These are phyloP conservation scores for Aspergillus hiratsukae DNA, from an alignment of 2,329 filamentous ascomycete species.

Conservation along the genomic window DNA sequence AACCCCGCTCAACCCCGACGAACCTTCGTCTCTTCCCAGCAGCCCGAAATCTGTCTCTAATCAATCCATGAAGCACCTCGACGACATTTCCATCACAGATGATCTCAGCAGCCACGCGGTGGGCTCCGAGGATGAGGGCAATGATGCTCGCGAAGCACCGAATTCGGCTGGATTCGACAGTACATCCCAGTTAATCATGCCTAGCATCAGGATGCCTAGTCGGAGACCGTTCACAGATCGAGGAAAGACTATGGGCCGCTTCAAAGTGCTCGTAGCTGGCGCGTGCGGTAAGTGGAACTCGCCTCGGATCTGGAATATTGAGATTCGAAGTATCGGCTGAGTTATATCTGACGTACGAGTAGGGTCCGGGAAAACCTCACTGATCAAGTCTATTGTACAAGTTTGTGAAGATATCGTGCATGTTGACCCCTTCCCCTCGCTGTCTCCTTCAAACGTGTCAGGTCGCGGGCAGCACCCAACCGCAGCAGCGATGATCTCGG, in stretches of 20 bases:
- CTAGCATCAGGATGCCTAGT: slow-evolving; percentile 84
- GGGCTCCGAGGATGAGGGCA: slow-evolving; percentile 54
- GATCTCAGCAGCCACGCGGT: slow-evolving; percentile 54
- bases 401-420: slow-evolving; percentile 89
- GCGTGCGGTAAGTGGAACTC: slow-evolving; percentile 56
- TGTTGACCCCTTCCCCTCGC: slow-evolving; percentile 59
- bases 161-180: slow-evolving; percentile 30
- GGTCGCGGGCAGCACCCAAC: slow-evolving; percentile 16
- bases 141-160: slow-evolving; percentile 25
- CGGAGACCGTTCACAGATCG: slow-evolving; percentile 84
- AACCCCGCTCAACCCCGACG: slow-evolving; percentile 47
- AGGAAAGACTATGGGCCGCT: slow-evolving; percentile 75
- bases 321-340: background rate
- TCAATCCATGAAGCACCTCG: slow-evolving; percentile 56
- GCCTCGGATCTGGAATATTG: background rate
- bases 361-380: slow-evolving; percentile 84
- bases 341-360: slow-evolving; percentile 1
- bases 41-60: slow-evolving; percentile 58
- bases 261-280: slow-evolving; percentile 86
- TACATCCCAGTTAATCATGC: slow-evolving; percentile 87
- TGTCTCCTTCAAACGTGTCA: slow-evolving; percentile 13
- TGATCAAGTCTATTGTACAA: slow-evolving; percentile 85
- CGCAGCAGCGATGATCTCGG: slow-evolving; percentile 45
- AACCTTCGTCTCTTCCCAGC: slow-evolving; percentile 49
- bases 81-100: slow-evolving; percentile 52